A percentile compares a stretch with the other conserved stretches of the same genome.
Evolutionary conservation across 1,284 basidiomycete genomes (phyloP).

Genomic region (Ceratobasidium sp.): DNA sequence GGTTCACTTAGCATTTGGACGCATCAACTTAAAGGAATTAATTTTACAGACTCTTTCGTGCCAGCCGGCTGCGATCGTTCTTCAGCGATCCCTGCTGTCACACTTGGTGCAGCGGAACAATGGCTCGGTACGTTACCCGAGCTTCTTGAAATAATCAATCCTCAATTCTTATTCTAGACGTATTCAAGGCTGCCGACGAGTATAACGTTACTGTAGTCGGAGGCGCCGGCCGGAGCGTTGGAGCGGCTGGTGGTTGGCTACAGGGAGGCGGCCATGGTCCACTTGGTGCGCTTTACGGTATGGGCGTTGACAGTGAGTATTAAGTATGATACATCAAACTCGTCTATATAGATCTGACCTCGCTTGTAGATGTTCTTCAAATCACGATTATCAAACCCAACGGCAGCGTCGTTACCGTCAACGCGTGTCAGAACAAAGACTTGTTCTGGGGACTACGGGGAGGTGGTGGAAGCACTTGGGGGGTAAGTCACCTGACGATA

Average conservation of each 20-base stretch:
- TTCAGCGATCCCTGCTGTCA: conserved; percentile 13
- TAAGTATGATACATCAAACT: no score
- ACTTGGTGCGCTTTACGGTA: conserved; percentile 36
- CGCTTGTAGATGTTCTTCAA: conserved; percentile 40
- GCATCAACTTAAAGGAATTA: conserved; percentile 47
- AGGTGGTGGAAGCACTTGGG: conserved; percentile 44
- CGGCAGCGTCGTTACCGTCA: conserved; percentile 28
- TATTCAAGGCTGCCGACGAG: conserved; percentile 40
- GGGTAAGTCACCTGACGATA: conserved; percentile 1
- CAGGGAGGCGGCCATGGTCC: conserved; percentile 46
- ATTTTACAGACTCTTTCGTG: conserved; percentile 36
- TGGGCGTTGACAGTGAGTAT: conserved; percentile 47
- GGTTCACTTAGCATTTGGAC: conserved; percentile 61
- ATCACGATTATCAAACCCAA: conserved; percentile 40
- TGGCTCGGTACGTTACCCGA: conserved; percentile 31
- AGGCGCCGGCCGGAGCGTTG: conserved; percentile 41
- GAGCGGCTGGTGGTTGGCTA: conserved; percentile 46
- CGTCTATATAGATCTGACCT: neutral
- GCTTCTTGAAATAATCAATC: no score
- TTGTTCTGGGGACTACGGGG: conserved; percentile 47
- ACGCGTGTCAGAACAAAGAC: conserved; percentile 42
- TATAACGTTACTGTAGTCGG: conserved; percentile 42
- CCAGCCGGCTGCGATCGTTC: neutral
- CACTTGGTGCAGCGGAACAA: conserved; percentile 41
- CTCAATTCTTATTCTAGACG: conserved; percentile 35